phyloP scores from a whole-genome alignment of 2,329 filamentous ascomycete genomes.

The Hirsutella rhossiliensis region DNA sequence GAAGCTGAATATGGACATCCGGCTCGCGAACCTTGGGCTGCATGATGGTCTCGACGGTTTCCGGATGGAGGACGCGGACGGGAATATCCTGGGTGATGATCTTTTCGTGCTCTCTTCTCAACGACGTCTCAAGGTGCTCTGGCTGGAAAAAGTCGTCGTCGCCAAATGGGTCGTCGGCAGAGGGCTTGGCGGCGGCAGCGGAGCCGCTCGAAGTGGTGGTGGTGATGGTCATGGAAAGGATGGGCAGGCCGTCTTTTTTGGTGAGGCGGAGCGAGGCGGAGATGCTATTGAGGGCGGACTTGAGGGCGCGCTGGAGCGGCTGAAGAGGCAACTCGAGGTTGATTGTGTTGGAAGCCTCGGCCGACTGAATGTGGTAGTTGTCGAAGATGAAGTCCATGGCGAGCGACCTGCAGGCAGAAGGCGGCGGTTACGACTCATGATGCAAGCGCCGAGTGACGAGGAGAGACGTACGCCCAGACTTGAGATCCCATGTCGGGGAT shows the following conservation, averaged over 20 bases:
- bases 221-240: slow-evolving; percentile 82
- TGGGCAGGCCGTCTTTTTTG: slow-evolving; percentile 78
- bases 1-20: slow-evolving; percentile 87
- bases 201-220: slow-evolving; percentile 47
- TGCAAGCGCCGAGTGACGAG: neutral
- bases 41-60: slow-evolving; percentile 82
- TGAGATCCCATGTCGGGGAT: slow-evolving; percentile 91
- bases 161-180: slow-evolving; percentile 25
- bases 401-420: slow-evolving; percentile 31
- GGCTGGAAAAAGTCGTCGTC: slow-evolving; percentile 31
- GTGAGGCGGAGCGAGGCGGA: slow-evolving; percentile 80
- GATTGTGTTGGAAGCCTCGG: slow-evolving; percentile 73
- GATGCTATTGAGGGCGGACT: slow-evolving; percentile 70
- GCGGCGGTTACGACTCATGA: neutral
- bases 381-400: slow-evolving; percentile 78
- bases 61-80: slow-evolving; percentile 75
- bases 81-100: slow-evolving; percentile 92
- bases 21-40: slow-evolving; percentile 85
- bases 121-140: slow-evolving; percentile 42
- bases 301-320: slow-evolving; percentile 80
- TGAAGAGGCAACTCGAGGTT: slow-evolving; percentile 91
- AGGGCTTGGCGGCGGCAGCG: slow-evolving; percentile 18
- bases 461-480: slow-evolving; percentile 69
- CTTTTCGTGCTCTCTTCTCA: slow-evolving; percentile 67
- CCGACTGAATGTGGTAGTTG: slow-evolving; percentile 74